These are phyloP conservation scores for Fusarium tricinctum DNA, from an alignment of 2,329 filamentous ascomycete genomes.

Conservation along the genomic window DNA sequence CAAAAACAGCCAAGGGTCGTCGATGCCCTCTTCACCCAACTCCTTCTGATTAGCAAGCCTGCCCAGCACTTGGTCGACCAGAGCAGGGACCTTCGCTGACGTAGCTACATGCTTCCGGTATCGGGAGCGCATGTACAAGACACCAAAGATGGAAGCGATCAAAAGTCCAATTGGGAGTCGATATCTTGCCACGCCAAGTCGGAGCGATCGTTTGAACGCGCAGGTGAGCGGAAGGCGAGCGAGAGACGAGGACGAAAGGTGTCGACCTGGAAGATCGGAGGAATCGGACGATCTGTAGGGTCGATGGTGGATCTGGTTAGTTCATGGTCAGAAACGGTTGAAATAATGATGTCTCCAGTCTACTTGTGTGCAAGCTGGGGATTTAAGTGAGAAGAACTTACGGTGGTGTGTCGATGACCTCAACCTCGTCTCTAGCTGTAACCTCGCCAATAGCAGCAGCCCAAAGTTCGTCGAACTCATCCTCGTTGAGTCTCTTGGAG, in stretches of 20 bases:
- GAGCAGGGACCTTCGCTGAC: conserved; percentile 79
- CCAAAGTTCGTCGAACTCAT: conserved; percentile 94
- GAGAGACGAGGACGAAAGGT: conserved; percentile 88
- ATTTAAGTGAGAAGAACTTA: conserved; percentile 61
- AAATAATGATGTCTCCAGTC: conserved; percentile 44
- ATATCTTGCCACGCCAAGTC: conserved; percentile 87
- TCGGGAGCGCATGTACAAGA: conserved; percentile 74
- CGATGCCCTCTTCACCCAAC: conserved; percentile 75
- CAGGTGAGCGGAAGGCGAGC: conserved; percentile 90
- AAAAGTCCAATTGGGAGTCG: conserved; percentile 83
- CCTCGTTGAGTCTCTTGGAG: conserved; percentile 84
- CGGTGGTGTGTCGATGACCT: conserved; percentile 61
- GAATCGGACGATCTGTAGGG: conserved; percentile 79
- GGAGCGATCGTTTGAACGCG: conserved; percentile 81
- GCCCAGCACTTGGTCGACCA: conserved; percentile 88
- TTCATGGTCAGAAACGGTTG: conserved; percentile 69
- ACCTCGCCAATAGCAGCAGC: conserved; percentile 80
- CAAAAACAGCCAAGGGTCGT: conserved; percentile 86
- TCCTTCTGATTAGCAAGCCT: conserved; percentile 87
- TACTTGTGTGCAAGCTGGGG: conserved; percentile 11
- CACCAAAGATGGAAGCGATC: conserved; percentile 62
- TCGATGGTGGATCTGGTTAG: conserved; percentile 88
- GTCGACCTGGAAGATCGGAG: conserved; percentile 71
- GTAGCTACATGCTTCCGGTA: conserved; percentile 75
- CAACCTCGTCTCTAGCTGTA: conserved; percentile 71